Base-by-base conservation (phyloP, 371 early-diverging fungal genomes). In the Lichtheimia hyalospora region DNA sequence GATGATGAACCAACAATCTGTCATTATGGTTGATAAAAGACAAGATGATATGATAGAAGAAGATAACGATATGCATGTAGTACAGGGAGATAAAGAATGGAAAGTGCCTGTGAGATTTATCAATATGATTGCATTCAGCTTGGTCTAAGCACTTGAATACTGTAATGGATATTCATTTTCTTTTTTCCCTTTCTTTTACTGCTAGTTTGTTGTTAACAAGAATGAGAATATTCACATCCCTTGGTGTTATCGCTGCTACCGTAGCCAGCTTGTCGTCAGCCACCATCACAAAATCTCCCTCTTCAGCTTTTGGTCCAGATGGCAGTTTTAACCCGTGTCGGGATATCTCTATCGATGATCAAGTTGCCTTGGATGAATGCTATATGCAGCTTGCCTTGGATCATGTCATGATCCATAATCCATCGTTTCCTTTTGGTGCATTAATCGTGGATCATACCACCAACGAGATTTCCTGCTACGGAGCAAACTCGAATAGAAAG, bases 381-480 rank as follows among this genome's bases (percentile, higher is more conserved):
- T 72, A 72, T 39, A 72, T 72, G 73, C 61, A 58, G 25, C 52
- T 67, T 13, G 70, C 70, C 5, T 54, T 73, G 46, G 70, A 73
- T 23, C 70, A 68, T 63, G 74, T 65, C 4, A 46, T 67, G 41
- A 43, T 58, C 27, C 67, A 69, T 34, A 73, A 70, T 21, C 73
- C 69, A 14, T 34, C 52, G 3, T 61, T 65, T 40, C 69, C 70
- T 7, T 73, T 73, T 46, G 70, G 73, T 20, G 67, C 73, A 0
- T 42, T 73, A 23, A 70, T 73, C 46, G 74, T 70, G 1, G 74
- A 70, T 25, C 70, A 73, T 48, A 70, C 61, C 7, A 60, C 52
- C 12, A 73, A 73, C 27, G 65, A 69, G 6, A 70, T 73, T 5
- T 67, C 70, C n/a, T 73, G 73, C 42, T 73, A 67, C 21, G 73